These are phyloP conservation scores for Sporothrix sp. DNA, from an alignment of 2,329 filamentous ascomycete genomes.

Conservation along the genomic window DNA sequence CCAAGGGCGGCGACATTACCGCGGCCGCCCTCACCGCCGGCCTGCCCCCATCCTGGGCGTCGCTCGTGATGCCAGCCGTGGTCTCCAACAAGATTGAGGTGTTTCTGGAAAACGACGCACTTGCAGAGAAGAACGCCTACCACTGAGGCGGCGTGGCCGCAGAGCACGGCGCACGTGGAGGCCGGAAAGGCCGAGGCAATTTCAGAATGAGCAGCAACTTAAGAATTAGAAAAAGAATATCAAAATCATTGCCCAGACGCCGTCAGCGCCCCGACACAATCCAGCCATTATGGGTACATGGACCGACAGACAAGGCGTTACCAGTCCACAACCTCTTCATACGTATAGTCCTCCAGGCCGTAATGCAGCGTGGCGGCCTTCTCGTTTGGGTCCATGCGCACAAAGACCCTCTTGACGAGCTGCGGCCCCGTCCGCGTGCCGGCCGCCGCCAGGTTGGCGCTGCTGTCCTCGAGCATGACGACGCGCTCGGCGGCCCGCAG, in stretches of 20 bases:
- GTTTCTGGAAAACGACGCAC: conserved; percentile 26
- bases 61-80: neutral
- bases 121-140: conserved; percentile 24
- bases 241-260: too few species aligned
- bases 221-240: too few species aligned
- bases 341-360: neutral
- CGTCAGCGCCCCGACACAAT: too few species aligned
- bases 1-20: neutral
- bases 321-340: neutral
- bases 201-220: too few species aligned
- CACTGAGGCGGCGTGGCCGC: too few species aligned
- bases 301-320: too few species aligned
- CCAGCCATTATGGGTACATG: too few species aligned
- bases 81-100: conserved; percentile 24
- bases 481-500: conserved; percentile 5
- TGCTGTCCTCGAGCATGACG: conserved; percentile 2
- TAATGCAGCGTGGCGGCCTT: conserved; percentile 5
- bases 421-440: neutral
- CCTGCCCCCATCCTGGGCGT: neutral
- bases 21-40: neutral
- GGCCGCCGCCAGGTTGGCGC: neutral
- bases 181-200: too few species aligned
- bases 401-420: conserved; percentile 1
- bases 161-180: too few species aligned
- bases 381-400: neutral